Conservation (phyloP, 208 protist genomes). For the Leptomonas pyrrhocoris region DNA sequence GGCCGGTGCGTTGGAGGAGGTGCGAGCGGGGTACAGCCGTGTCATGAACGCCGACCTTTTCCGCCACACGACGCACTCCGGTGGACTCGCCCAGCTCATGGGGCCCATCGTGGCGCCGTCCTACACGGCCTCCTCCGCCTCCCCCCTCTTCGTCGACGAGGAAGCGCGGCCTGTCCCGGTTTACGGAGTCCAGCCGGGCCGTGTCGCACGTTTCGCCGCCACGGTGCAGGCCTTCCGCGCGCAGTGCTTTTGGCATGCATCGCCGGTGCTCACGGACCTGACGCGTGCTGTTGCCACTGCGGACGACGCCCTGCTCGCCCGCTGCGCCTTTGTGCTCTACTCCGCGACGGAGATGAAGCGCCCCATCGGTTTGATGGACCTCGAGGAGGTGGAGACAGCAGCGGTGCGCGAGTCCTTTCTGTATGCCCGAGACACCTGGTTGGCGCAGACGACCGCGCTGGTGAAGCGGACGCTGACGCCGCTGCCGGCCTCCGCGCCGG, state of each 20-base stretch:
- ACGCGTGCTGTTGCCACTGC: conserved; percentile 70
- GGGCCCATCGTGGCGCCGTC: conserved; percentile 9
- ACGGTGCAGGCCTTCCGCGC: conserved; percentile 56
- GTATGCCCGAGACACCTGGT: conserved; percentile 83
- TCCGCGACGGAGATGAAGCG: conserved; percentile 46
- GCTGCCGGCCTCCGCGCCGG: conserved; percentile 31
- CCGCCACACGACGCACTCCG: conserved; percentile 57
- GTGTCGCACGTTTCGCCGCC: conserved; percentile 44
- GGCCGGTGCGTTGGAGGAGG: conserved; percentile 68
- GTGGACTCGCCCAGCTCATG: conserved; percentile 53
- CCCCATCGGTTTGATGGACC: conserved; percentile 79
- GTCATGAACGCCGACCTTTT: conserved; percentile 90
- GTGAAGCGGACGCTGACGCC: conserved; percentile 50
- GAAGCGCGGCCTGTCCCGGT: conserved; percentile 22
- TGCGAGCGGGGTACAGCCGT: conserved; percentile 86
- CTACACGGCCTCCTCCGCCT: conserved; percentile 6
- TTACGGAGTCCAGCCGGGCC: conserved; percentile 56
- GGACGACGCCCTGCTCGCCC: conserved; percentile 72
- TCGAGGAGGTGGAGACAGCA: conserved; percentile 87
- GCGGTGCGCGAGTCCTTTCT: conserved; percentile 71
- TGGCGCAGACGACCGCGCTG: conserved; percentile 50
- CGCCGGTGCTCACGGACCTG: conserved; percentile 53
- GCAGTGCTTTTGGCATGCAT: conserved; percentile 61
- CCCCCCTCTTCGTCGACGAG: conserved; percentile 34
- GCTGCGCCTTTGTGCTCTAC: conserved; percentile 77